These are phyloP conservation scores for Globisporangium rhizosaccharum DNA, from an alignment of 352 stramenopile genomes.

Conservation along the genomic window DNA sequence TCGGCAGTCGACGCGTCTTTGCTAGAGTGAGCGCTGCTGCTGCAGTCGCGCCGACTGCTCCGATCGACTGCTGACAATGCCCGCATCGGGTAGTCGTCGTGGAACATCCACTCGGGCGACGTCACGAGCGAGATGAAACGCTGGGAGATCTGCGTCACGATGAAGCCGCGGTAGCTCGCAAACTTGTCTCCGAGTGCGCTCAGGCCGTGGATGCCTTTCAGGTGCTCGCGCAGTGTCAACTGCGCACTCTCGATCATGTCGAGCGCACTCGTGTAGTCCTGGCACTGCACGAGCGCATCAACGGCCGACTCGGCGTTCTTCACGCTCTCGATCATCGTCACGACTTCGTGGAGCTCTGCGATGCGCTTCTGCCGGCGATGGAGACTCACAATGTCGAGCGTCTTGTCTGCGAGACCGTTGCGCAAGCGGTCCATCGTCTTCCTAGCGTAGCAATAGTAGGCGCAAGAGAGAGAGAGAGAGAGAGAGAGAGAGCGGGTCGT, in stretches of 20 bases:
- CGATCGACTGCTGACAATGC: slow-evolving; percentile 12
- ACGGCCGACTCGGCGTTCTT: slow-evolving; percentile 80
- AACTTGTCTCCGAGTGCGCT: slow-evolving; percentile 74
- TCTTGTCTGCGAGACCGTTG: slow-evolving; percentile 78
- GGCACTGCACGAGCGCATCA: slow-evolving; percentile 78
- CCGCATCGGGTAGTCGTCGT: slow-evolving; percentile 33
- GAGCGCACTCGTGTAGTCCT: slow-evolving; percentile 75
- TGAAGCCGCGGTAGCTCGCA: slow-evolving; percentile 61
- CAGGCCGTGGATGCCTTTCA: slow-evolving; percentile 76
- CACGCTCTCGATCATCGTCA: slow-evolving; percentile 81
- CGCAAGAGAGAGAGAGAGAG: neutral
- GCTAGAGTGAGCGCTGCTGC: slow-evolving; percentile 15
- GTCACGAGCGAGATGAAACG: slow-evolving; percentile 78
- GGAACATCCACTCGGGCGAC: slow-evolving; percentile 77
- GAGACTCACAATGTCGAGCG: slow-evolving; percentile 83
- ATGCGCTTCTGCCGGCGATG: slow-evolving; percentile 78
- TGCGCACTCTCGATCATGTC: slow-evolving; percentile 77
- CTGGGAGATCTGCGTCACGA: slow-evolving; percentile 71
- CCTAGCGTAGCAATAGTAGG: slow-evolving; percentile 13
- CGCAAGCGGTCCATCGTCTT: slow-evolving; percentile 81
- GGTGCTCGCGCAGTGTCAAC: slow-evolving; percentile 53
- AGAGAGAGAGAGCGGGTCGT: neutral
- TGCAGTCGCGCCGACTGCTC: slow-evolving; percentile 12
- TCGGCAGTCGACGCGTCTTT: slow-evolving; percentile 33
- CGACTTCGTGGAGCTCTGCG: slow-evolving; percentile 72